Conservation (phyloP, 179 eudicot genomes). For the Vitellaria paradoxa region DNA sequence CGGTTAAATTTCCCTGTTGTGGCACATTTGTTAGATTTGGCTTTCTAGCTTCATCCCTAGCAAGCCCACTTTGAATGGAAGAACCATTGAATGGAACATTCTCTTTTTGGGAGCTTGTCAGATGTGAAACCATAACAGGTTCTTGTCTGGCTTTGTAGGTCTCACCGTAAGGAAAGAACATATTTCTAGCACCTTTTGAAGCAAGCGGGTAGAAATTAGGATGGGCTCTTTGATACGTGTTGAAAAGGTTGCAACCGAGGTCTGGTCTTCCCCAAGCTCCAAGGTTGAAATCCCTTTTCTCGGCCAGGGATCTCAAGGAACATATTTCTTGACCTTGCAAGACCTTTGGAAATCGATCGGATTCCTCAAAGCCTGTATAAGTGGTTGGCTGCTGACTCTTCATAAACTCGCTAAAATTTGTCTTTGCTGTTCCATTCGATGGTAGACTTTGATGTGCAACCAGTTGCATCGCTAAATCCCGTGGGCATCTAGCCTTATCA, state of each 20-base stretch:
- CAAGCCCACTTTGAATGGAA: slow-evolving; percentile 26
- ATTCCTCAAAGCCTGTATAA: slow-evolving; percentile 62
- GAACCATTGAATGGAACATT: slow-evolving; percentile 24
- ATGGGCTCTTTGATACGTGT: slow-evolving; percentile 36
- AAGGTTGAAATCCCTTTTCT: slow-evolving; percentile 41
- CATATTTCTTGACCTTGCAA: slow-evolving; percentile 99
- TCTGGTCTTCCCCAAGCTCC: slow-evolving; percentile 45
- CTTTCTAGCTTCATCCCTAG: slow-evolving; percentile 22
- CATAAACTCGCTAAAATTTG: slow-evolving; percentile 34
- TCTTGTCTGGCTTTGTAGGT: slow-evolving; percentile 34
- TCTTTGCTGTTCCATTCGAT: slow-evolving; percentile 29
- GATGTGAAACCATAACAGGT: slow-evolving; percentile 25
- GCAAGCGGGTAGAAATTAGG: slow-evolving; percentile 70
- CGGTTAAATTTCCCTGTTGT: slow-evolving; percentile 22
- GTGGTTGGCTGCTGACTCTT: slow-evolving; percentile 42
- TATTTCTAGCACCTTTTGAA: slow-evolving; percentile 66
- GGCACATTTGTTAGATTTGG: slow-evolving; percentile 27
- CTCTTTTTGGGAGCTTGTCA: slow-evolving; percentile 30
- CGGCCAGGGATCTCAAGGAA: slow-evolving; percentile 61
- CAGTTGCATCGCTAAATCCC: slow-evolving; percentile 38
- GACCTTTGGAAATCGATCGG: slow-evolving; percentile 77
- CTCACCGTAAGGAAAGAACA: slow-evolving; percentile 42
- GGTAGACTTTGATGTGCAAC: slow-evolving; percentile 31
- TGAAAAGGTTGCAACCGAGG: slow-evolving; percentile 37
- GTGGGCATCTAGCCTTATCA: slow-evolving; percentile 45